These are phyloP conservation scores for Nissolia schottii DNA, from an alignment of 306 rosid genomes.

Conservation along the genomic window DNA sequence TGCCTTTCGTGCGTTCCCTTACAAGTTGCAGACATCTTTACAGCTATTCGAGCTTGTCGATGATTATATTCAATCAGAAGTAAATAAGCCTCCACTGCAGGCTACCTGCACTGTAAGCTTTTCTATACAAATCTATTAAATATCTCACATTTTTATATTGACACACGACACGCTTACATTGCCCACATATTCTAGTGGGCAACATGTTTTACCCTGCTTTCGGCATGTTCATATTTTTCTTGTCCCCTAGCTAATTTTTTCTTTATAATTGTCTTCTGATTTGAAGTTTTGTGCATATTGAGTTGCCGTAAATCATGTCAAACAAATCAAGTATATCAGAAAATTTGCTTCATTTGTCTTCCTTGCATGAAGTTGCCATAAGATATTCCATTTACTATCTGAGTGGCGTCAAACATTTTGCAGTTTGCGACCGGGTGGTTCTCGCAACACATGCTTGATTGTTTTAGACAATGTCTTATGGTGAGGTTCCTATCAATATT, in stretches of 20 bases:
- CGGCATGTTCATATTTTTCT: conserved; percentile 15
- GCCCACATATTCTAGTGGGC: background rate
- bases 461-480: conserved; percentile 64
- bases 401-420: conserved; percentile 28
- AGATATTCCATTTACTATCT: background rate
- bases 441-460: conserved; percentile 44
- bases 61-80: conserved; percentile 82
- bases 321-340: background rate
- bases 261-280: background rate
- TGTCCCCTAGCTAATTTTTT: background rate
- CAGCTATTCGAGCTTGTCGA: conserved; percentile 86
- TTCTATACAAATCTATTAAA: background rate
- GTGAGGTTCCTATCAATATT: conserved; percentile 66
- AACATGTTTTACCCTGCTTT: background rate
- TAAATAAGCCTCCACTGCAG: conserved; percentile 60
- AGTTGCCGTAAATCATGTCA: background rate
- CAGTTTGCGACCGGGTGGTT: conserved; percentile 84
- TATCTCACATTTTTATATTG: background rate
- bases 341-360: background rate
- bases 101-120: conserved; percentile 64
- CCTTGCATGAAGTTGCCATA: background rate
- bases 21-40: conserved; percentile 85
- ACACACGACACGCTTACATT: background rate
- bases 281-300: conserved; percentile 7
- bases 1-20: conserved; percentile 77